Evolutionary conservation across 1,284 basidiomycete species (phyloP).

Genomic region (Apiotrichum siamense): DNA sequence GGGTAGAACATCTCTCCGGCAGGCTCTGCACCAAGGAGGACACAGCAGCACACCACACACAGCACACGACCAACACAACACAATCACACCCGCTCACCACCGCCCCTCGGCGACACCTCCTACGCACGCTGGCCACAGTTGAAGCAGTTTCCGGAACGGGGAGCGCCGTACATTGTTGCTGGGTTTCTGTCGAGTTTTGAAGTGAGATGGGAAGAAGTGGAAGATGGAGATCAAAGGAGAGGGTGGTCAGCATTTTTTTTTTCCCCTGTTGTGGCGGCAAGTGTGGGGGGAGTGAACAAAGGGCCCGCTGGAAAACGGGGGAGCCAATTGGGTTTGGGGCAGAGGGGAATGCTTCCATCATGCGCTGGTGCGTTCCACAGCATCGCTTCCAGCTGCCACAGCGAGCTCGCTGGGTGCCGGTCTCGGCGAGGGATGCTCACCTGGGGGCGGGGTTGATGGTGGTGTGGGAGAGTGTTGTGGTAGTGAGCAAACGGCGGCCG

Average conservation of each 20-base stretch:
- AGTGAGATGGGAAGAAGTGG: background rate
- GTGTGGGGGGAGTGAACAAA: background rate
- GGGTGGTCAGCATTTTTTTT: slow-evolving; percentile 4
- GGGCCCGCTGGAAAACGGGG: too few relatives aligned
- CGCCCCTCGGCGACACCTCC: slow-evolving; percentile 5
- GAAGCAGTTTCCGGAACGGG: slow-evolving; percentile 43
- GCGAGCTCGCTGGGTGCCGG: background rate
- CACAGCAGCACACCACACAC: background rate
- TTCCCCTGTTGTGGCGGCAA: background rate
- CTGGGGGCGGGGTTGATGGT: background rate
- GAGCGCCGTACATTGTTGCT: slow-evolving; percentile 36
- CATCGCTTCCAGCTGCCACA: too few relatives aligned
- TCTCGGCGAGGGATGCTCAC: background rate
- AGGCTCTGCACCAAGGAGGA: background rate
- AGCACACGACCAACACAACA: slow-evolving; percentile 8
- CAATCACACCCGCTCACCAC: slow-evolving; percentile 11
- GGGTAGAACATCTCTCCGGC: background rate
- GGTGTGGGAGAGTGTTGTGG: background rate
- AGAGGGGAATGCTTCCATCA: too few relatives aligned
- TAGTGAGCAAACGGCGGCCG: background rate
- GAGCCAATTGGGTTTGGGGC: too few relatives aligned
- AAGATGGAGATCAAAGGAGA: background rate
- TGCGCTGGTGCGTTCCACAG: too few relatives aligned
- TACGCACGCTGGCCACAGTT: slow-evolving; percentile 46
- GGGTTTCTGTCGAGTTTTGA: slow-evolving; percentile 2